phyloP scores from a whole-genome alignment of 2,329 filamentous ascomycete species.

The Fusarium aywerte region DNA sequence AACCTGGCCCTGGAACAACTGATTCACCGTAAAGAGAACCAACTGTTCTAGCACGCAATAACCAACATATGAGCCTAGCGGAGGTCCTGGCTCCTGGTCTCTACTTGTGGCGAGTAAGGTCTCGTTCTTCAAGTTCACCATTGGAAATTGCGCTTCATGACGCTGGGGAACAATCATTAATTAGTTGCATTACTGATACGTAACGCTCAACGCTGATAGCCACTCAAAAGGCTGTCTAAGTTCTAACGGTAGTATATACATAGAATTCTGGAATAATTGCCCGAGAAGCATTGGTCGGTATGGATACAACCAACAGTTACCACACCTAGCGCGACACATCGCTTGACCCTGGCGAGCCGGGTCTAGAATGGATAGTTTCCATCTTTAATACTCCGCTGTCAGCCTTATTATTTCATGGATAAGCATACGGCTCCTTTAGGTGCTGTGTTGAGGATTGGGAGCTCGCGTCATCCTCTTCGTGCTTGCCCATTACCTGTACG shows the following conservation, averaged over 20 bases:
- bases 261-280: not conserved
- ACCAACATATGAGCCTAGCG: not conserved
- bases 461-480: conserved; percentile 34
- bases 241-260: not conserved
- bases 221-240: not conserved
- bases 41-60: not conserved
- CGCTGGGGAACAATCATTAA: not conserved
- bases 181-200: not conserved
- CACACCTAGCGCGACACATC: not conserved
- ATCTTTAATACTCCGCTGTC: not conserved
- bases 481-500: conserved; percentile 33
- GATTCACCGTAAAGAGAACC: not conserved
- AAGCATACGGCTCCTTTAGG: conserved; percentile 25
- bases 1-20: not conserved
- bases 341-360: not conserved
- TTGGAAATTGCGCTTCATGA: not conserved
- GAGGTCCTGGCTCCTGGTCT: not conserved
- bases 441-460: conserved; percentile 40
- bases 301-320: not conserved
- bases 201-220: not conserved
- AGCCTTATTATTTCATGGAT: not conserved
- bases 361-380: not conserved
- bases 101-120: not conserved
- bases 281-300: not conserved
- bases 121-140: not conserved